phyloP scores from a whole-genome alignment of 805 yeast species.

The Wilhelminamyces savonicus region DNA sequence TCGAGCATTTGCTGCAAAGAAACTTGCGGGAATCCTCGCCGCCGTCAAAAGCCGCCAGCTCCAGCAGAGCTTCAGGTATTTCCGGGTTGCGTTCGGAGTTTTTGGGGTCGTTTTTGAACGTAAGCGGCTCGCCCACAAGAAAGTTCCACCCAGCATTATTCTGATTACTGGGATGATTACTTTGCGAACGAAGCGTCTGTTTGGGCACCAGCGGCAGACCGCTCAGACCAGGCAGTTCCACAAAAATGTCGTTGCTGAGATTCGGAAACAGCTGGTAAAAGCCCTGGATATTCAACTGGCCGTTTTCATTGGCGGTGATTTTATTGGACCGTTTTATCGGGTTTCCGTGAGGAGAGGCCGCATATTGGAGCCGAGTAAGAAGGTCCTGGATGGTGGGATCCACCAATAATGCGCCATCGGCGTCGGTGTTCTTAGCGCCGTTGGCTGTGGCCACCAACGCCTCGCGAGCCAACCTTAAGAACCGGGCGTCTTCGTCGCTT shows the following conservation, averaged over 20 bases:
- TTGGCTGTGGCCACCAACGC: slow-evolving; percentile 48
- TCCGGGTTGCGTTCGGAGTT: not conserved
- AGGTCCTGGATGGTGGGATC: slow-evolving; percentile 62
- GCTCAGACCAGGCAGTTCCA: slow-evolving; percentile 1
- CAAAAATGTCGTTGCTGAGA: slow-evolving; percentile 35
- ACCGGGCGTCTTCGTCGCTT: slow-evolving; percentile 45
- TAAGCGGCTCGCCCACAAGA: slow-evolving; percentile 18
- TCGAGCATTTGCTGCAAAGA: slow-evolving; percentile 53
- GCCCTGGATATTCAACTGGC: slow-evolving; percentile 36
- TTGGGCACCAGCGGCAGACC: slow-evolving; percentile 2
- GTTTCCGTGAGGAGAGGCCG: slow-evolving; percentile 54
- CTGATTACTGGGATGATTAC: slow-evolving; percentile 9
- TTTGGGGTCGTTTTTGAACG: slow-evolving; percentile 3
- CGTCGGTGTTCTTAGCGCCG: slow-evolving; percentile 26
- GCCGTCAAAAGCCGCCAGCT: slow-evolving; percentile 2
- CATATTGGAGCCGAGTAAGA: slow-evolving; percentile 53
- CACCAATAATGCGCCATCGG: slow-evolving; percentile 24
- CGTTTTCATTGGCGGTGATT: slow-evolving; percentile 31
- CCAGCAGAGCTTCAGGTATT: not conserved
- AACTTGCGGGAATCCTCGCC: slow-evolving; percentile 29
- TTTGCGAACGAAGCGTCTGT: no score
- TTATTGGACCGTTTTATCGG: slow-evolving; percentile 26
- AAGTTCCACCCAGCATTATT: slow-evolving; percentile 29
- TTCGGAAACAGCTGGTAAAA: slow-evolving; percentile 39
- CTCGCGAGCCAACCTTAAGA: slow-evolving; percentile 54